Evolutionary conservation across 2,329 filamentous ascomycete species (phyloP).

Genomic region (Neofusicoccum cordaticola): DNA sequence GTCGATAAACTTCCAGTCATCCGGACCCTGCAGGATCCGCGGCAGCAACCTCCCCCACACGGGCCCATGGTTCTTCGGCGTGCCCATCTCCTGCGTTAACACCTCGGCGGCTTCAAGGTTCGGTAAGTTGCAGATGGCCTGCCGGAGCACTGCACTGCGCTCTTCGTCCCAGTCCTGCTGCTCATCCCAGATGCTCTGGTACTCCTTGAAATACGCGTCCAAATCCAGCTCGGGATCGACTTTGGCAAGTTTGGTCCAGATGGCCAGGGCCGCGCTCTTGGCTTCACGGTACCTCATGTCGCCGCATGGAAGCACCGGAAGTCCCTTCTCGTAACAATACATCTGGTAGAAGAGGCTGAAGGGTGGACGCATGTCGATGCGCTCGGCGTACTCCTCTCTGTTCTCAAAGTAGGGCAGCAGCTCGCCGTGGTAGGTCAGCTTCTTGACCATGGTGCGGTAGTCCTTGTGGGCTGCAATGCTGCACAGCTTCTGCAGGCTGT

Average conservation of each 20-base stretch:
- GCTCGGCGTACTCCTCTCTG: conserved; percentile 12
- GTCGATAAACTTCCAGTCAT: conserved; percentile 13
- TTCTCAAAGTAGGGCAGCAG: conserved; percentile 22
- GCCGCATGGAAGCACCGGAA: neutral
- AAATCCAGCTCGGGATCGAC: conserved; percentile 2
- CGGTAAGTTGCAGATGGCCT: conserved; percentile 5
- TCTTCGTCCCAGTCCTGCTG: conserved; percentile 14
- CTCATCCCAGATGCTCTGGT: conserved; percentile 5
- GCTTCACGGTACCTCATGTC: neutral
- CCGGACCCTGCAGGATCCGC: conserved; percentile 8
- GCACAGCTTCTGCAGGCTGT: conserved; percentile 22
- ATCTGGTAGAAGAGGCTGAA: conserved; percentile 16
- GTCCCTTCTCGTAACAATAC: conserved; percentile 20
- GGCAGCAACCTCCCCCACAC: conserved; percentile 7
- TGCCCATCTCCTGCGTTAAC: neutral
- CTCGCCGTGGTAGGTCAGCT: conserved; percentile 27
- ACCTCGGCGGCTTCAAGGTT: conserved; percentile 3
- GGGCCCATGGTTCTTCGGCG: conserved; percentile 3
- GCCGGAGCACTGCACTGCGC: neutral
- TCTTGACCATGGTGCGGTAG: conserved; percentile 25
- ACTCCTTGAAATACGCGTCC: neutral
- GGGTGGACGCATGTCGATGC: conserved; percentile 14
- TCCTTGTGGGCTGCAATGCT: conserved; percentile 21
- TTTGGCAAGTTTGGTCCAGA: neutral
- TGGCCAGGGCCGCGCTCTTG: neutral